These are phyloP conservation scores for Eutrema heterophyllum DNA, from an alignment of 345 rosid species.

Conservation along the genomic window DNA sequence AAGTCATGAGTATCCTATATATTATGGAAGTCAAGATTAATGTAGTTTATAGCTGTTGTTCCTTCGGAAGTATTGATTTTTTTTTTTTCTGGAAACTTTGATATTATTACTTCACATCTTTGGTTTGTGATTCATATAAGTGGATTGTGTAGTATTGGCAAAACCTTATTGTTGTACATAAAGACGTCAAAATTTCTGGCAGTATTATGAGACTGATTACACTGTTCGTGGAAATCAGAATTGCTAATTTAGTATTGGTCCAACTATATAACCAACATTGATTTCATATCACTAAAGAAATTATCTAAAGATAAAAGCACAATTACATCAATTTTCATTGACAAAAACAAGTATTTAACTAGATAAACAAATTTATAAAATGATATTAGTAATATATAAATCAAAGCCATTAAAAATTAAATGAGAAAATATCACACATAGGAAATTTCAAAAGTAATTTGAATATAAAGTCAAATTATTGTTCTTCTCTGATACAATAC, in stretches of 20 bases:
- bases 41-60: neutral
- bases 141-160: too few relatives aligned
- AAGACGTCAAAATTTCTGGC: neutral
- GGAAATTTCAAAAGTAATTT: neutral
- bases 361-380: neutral
- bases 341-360: neutral
- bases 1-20: slow-evolving; percentile 35
- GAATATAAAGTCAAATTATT: neutral
- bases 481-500: neutral
- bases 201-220: neutral
- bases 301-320: neutral
- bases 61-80: neutral
- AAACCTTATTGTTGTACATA: neutral
- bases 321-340: neutral
- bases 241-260: too few relatives aligned
- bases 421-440: neutral
- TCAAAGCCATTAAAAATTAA: neutral
- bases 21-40: neutral
- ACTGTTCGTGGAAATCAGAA: too few relatives aligned
- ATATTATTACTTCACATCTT: neutral
- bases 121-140: neutral
- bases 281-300: neutral
- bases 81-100: neutral
- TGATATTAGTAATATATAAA: too few relatives aligned
- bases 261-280: too few relatives aligned